Evolutionary conservation across 345 rosid species (phyloP).

Genomic region (Streptanthus diversifolius): DNA sequence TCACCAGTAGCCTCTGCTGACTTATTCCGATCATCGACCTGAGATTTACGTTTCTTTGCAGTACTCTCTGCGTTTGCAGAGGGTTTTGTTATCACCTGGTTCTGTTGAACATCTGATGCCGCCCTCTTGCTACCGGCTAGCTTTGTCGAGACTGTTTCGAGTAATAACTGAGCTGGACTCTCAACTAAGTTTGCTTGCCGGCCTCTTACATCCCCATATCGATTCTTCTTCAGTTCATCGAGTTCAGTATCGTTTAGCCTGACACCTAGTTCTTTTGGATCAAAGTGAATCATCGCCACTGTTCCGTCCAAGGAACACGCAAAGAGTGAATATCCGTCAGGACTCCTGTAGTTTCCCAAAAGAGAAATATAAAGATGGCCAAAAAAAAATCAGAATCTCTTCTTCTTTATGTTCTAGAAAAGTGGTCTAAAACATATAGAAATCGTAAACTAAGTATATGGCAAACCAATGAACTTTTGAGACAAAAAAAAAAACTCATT

Average conservation of each 20-base stretch:
- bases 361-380: background rate
- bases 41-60: constrained; percentile 55
- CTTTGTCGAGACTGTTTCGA: constrained; percentile 87
- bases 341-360: constrained; percentile 62
- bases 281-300: constrained; percentile 87
- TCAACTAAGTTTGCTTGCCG: constrained; percentile 88
- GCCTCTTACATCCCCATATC: constrained; percentile 96
- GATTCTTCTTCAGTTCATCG: constrained; percentile 82
- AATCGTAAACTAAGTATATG: background rate
- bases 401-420: background rate
- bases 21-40: constrained; percentile 51
- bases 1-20: constrained; percentile 45
- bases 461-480: background rate
- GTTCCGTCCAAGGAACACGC: constrained; percentile 99
- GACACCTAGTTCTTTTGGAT: constrained; percentile 72
- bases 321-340: constrained; percentile 94
- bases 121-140: constrained; percentile 60
- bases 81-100: constrained; percentile 48
- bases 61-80: constrained; percentile 45
- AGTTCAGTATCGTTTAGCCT: constrained; percentile 73
- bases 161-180: constrained; percentile 89
- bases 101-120: constrained; percentile 56
- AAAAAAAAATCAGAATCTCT: background rate
- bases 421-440: background rate
- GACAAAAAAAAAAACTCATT: background rate